Percentiles rank a stretch among this genome's conserved stretches.
phyloP scores from a whole-genome alignment of 2,329 filamentous ascomycete species.

The Pseudocercospora vitis region DNA sequence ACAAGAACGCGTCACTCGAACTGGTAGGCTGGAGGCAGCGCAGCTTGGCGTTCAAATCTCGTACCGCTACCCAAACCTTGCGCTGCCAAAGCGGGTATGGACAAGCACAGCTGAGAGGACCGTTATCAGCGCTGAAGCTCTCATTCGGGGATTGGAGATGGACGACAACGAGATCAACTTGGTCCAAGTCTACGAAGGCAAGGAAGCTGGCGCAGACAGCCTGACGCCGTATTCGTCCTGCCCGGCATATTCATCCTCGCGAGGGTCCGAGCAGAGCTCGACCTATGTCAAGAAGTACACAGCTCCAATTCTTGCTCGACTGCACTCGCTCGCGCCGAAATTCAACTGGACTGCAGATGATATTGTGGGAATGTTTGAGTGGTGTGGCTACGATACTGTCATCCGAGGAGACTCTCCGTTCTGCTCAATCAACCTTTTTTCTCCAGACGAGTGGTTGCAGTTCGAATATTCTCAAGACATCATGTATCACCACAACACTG shows the following conservation, averaged over 20 bases:
- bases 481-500: conserved; percentile 68
- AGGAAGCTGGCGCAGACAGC: conserved; percentile 59
- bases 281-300: conserved; percentile 54
- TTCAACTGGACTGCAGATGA: conserved; percentile 66
- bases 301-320: conserved; percentile 58
- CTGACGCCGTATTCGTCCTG: conserved; percentile 66
- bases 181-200: conserved; percentile 57
- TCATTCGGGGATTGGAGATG: conserved; percentile 58
- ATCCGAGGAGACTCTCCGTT: conserved; percentile 64
- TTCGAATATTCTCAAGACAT: conserved; percentile 70
- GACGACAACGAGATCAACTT: conserved; percentile 57
- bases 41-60: conserved; percentile 59
- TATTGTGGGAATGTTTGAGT: conserved; percentile 65
- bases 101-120: conserved; percentile 64
- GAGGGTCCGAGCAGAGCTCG: conserved; percentile 55
- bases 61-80: conserved; percentile 59
- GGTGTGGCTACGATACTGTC: conserved; percentile 71
- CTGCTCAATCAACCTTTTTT: conserved; percentile 61
- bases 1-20: conserved; percentile 60
- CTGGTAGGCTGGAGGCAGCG: conserved; percentile 61
- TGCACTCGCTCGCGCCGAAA: conserved; percentile 53
- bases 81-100: conserved; percentile 58
- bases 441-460: conserved; percentile 59
- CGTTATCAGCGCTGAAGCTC: conserved; percentile 56
- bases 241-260: conserved; percentile 60